Conservation (phyloP, 192 early-diverging fungal species). For the Backusella morwellensis region DNA sequence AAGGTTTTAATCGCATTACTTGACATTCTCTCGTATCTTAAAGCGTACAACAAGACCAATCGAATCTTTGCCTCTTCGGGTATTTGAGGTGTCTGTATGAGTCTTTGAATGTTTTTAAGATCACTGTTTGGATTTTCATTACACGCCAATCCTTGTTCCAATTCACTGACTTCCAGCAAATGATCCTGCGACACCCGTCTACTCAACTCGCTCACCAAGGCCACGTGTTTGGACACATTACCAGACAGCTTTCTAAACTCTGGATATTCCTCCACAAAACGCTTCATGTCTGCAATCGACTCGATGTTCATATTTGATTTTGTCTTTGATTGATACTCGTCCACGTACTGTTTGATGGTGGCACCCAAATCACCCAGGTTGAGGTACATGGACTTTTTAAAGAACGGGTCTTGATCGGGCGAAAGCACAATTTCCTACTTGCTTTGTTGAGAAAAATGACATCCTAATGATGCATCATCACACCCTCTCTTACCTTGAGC, state of each 20-base stretch:
- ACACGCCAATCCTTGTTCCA: conserved; percentile 94
- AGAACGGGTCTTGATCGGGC: conserved; percentile 90
- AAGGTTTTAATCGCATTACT: conserved; percentile 71
- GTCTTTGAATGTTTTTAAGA: conserved; percentile 71
- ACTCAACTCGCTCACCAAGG: conserved; percentile 95
- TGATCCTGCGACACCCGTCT: conserved; percentile 69
- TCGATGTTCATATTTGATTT: conserved; percentile 90
- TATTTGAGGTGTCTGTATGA: conserved; percentile 69
- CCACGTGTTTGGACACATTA: conserved; percentile 98
- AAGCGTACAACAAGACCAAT: conserved; percentile 82
- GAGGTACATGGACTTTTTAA: conserved; percentile 84
- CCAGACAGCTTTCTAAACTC: conserved; percentile 96
- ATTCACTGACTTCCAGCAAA: conserved; percentile 84
- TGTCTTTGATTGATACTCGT: conserved; percentile 91
- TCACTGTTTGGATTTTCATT: conserved; percentile 83
- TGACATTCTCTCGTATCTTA: conserved; percentile 87
- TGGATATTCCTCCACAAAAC: conserved; percentile 98
- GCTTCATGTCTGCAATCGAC: conserved; percentile 97
- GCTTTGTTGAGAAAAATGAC: not conserved
- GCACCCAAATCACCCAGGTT: conserved; percentile 95
- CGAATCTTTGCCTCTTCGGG: conserved; percentile 74
- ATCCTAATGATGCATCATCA: not conserved
- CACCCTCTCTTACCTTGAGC: conserved; percentile 55
- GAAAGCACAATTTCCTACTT: conserved; percentile 86
- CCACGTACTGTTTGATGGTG: conserved; percentile 92